Conservation (phyloP, 768 basidiomycete species). For the Calvatia gigantea region DNA sequence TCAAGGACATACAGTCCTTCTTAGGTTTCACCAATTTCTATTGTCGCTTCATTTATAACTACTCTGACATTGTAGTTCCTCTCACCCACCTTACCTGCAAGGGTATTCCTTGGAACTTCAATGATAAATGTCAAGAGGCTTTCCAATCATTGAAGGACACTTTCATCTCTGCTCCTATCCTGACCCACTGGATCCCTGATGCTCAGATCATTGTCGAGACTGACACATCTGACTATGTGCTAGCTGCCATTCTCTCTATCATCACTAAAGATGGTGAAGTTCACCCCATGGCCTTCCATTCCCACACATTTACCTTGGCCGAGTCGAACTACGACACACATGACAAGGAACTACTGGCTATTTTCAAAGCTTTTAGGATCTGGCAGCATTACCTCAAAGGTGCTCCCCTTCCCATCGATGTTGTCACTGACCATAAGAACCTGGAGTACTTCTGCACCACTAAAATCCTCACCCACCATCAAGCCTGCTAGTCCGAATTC, state of each 20-base stretch:
- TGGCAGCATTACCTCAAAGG: too few species aligned
- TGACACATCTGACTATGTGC: neutral
- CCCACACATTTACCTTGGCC: constrained; percentile 21
- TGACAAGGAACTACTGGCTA: too few species aligned
- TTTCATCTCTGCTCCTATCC: neutral
- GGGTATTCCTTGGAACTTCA: neutral
- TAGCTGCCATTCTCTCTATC: constrained; percentile 25
- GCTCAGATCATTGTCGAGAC: too few species aligned
- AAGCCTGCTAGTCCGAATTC: too few species aligned
- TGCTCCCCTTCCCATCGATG: too few species aligned
- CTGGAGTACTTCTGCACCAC: too few species aligned
- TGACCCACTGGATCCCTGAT: neutral
- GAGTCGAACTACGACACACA: constrained; percentile 48
- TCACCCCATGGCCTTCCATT: constrained; percentile 38
- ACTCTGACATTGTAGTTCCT: neutral
- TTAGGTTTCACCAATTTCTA: neutral
- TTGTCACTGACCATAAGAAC: too few species aligned
- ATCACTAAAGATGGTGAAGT: constrained; percentile 16
- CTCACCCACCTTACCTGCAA: constrained; percentile 1
- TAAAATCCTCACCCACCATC: too few species aligned
- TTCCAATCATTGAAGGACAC: neutral
- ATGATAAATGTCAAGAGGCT: neutral
- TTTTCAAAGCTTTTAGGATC: too few species aligned
- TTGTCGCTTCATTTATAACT: neutral
- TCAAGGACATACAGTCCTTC: constrained; percentile 29